Percentiles rank a stretch among this genome's conserved stretches.
These are phyloP conservation scores for Phytophthora capsici DNA, from an alignment of 352 stramenopile species.

Conservation along the genomic window DNA sequence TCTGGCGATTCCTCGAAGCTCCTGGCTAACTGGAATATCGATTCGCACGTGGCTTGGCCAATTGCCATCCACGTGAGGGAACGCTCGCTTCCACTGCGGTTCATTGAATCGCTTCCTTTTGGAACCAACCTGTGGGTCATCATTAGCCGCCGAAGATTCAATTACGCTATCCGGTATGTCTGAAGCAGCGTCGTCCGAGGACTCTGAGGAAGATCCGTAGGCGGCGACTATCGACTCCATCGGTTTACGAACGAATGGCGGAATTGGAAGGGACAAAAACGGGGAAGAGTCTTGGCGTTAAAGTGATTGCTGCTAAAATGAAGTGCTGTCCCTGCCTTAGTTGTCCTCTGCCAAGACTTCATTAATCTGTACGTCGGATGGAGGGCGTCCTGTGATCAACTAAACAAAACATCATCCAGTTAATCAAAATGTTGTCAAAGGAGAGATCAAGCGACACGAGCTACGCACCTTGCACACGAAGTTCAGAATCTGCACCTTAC, in stretches of 20 bases:
- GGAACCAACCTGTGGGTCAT: constrained; percentile 6
- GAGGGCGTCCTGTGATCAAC: constrained; percentile 73
- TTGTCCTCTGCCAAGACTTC: constrained; percentile 70
- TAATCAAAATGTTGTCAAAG: not conserved
- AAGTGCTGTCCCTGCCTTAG: constrained; percentile 17
- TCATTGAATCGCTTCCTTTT: constrained; percentile 58
- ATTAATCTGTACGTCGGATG: constrained; percentile 71
- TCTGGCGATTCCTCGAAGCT: constrained; percentile 35
- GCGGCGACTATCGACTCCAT: constrained; percentile 53
- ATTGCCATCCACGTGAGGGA: constrained; percentile 81
- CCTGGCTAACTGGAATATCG: constrained; percentile 35
- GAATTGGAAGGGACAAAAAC: constrained; percentile 25
- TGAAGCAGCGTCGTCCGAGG: constrained; percentile 22
- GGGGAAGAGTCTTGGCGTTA: constrained; percentile 17
- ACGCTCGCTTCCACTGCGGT: constrained; percentile 61
- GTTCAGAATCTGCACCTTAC: constrained; percentile 87
- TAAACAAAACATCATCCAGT: constrained; percentile 19
- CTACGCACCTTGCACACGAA: constrained; percentile 85
- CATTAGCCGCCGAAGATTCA: not conserved
- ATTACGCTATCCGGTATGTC: constrained; percentile 30
- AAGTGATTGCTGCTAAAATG: constrained; percentile 11
- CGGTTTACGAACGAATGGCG: constrained; percentile 2
- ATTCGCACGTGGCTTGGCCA: constrained; percentile 83
- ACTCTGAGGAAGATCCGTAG: constrained; percentile 45
- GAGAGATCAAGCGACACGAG: not conserved